phyloP scores from a whole-genome alignment of 306 rosid species.

The Prosopis cineraria region DNA sequence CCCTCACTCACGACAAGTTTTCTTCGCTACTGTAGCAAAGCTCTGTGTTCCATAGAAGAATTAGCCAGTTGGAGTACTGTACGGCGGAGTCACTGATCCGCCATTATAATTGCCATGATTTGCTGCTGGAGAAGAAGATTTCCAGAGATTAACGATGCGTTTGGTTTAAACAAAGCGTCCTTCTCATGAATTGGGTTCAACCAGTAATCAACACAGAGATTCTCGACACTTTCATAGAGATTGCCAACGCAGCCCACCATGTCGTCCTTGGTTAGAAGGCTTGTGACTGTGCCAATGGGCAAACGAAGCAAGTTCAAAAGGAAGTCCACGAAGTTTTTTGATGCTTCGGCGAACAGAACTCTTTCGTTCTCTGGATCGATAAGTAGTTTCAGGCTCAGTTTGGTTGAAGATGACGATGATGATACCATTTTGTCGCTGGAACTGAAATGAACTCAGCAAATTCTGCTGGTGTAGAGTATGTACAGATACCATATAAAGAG shows the following conservation, averaged over 20 bases:
- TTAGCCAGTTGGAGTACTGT: too few relatives aligned
- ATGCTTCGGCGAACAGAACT: slow-evolving; percentile 52
- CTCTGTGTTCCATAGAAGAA: too few relatives aligned
- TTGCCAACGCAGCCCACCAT: slow-evolving; percentile 50
- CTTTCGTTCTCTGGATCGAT: slow-evolving; percentile 33
- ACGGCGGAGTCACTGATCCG: too few relatives aligned
- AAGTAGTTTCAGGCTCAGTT: slow-evolving; percentile 39
- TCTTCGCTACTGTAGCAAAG: background rate
- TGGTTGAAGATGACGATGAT: background rate
- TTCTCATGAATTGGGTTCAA: slow-evolving; percentile 41
- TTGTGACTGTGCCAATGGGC: slow-evolving; percentile 34
- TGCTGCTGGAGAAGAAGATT: background rate
- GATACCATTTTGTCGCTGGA: too few relatives aligned
- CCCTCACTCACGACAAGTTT: background rate
- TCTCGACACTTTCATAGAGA: slow-evolving; percentile 48
- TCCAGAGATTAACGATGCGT: background rate
- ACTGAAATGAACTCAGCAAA: too few relatives aligned
- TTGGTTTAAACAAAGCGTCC: slow-evolving; percentile 37
- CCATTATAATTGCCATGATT: background rate
- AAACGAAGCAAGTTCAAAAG: slow-evolving; percentile 41
- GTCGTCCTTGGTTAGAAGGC: slow-evolving; percentile 25
- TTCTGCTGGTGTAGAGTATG: too few relatives aligned
- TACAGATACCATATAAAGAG: too few relatives aligned
- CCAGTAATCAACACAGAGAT: slow-evolving; percentile 30
- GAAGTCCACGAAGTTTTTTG: slow-evolving; percentile 49